Evolutionary conservation across 2,329 filamentous ascomycete genomes (phyloP).

Genomic region (Periconia macrospinosa): DNA sequence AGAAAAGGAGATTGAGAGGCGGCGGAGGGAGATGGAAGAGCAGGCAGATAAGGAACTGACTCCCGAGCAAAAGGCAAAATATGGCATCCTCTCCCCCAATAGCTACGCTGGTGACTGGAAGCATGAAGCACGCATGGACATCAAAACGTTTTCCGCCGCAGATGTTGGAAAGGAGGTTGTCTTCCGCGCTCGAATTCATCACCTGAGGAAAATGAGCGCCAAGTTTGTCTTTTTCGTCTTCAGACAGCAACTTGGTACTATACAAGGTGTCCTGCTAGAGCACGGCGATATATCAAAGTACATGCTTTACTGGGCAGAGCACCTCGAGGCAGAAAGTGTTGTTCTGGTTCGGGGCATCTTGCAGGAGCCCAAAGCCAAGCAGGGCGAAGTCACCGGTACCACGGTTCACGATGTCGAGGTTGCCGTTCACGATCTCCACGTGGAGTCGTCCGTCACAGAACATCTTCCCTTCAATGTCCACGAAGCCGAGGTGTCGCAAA

Average conservation of each 20-base stretch:
- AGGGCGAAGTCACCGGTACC: constrained; percentile 72
- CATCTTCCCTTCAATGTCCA: constrained; percentile 70
- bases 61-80: constrained; percentile 60
- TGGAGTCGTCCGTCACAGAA: constrained; percentile 63
- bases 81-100: constrained; percentile 61
- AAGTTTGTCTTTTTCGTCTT: constrained; percentile 84
- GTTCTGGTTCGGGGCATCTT: constrained; percentile 75
- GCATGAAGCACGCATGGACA: constrained; percentile 50
- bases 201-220: constrained; percentile 78
- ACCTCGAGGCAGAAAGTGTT: constrained; percentile 75
- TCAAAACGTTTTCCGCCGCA: constrained; percentile 56
- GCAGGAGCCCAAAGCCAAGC: constrained; percentile 67
- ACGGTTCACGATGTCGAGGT: constrained; percentile 77
- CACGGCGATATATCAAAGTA: constrained; percentile 66
- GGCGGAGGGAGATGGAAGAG: constrained; percentile 51
- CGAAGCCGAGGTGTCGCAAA: constrained; percentile 66
- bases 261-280: constrained; percentile 78
- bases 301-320: constrained; percentile 87
- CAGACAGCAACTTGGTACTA: constrained; percentile 78
- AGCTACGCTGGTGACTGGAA: constrained; percentile 58
- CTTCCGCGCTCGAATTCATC: constrained; percentile 75
- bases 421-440: constrained; percentile 66
- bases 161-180: constrained; percentile 61
- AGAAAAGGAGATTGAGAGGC: constrained; percentile 49
- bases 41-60: constrained; percentile 58